Conservation (phyloP, 1,139 yeast genomes). For the Yamadazyma triangularis region DNA sequence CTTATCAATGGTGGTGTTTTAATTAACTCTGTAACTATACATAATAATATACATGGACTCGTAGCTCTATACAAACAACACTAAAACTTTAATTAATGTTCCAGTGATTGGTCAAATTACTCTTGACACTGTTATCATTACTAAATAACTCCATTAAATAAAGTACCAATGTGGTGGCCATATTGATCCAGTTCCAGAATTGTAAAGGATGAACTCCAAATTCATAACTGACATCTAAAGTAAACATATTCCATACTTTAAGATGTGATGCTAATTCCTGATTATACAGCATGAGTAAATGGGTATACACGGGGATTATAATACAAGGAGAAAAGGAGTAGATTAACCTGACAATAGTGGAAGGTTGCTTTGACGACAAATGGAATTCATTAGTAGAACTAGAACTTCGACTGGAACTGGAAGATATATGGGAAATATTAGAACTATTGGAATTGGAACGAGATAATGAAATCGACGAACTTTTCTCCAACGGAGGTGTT, state of each 20-base stretch:
- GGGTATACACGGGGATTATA: slow-evolving; percentile 91
- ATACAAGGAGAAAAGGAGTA: slow-evolving; percentile 92
- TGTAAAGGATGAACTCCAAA: slow-evolving; percentile 74
- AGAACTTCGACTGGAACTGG: neutral
- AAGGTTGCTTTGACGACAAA: slow-evolving; percentile 25
- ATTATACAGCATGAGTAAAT: slow-evolving; percentile 83
- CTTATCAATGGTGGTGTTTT: slow-evolving; percentile 11
- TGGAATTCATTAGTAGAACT: neutral
- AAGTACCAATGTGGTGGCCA: slow-evolving; percentile 71
- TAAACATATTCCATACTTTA: slow-evolving; percentile 54
- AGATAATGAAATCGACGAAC: slow-evolving; percentile 9
- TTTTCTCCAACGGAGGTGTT: slow-evolving; percentile 16
- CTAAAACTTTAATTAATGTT: slow-evolving; percentile 31
- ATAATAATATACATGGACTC: neutral
- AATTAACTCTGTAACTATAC: too few species aligned
- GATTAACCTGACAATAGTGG: slow-evolving; percentile 53
- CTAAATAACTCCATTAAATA: slow-evolving; percentile 73
- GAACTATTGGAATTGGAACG: slow-evolving; percentile 6
- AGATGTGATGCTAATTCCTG: slow-evolving; percentile 66
- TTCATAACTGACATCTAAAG: slow-evolving; percentile 14
- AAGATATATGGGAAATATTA: neutral
- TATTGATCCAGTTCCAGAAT: slow-evolving; percentile 96
- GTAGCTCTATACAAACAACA: too few species aligned
- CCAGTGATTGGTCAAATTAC: slow-evolving; percentile 40
- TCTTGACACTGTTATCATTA: slow-evolving; percentile 24